These are phyloP conservation scores for Blastomyces parvus DNA, from an alignment of 2,329 filamentous ascomycete species.

Conservation along the genomic window DNA sequence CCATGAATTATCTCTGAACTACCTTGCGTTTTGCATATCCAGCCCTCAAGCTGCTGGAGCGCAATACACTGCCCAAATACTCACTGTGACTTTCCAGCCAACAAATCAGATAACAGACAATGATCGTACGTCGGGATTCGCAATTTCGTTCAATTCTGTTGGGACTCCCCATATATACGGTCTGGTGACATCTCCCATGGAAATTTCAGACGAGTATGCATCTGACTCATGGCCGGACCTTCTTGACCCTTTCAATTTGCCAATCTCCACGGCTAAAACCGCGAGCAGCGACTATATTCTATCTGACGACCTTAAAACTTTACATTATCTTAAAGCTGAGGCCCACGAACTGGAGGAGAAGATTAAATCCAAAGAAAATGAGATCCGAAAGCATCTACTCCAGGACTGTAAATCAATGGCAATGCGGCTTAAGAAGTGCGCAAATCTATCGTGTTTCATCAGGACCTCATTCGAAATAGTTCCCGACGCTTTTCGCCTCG, in stretches of 20 bases:
- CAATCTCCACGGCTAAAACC: constrained; percentile 4
- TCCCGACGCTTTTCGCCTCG: constrained; percentile 21
- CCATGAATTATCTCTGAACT: constrained; percentile 18
- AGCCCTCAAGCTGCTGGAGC: constrained; percentile 15
- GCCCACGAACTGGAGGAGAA: constrained; percentile 19
- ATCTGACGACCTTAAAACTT: constrained; percentile 20
- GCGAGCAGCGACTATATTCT: constrained; percentile 11
- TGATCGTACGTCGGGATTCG: constrained; percentile 25
- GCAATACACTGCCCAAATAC: constrained; percentile 20
- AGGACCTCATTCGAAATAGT: constrained; percentile 23
- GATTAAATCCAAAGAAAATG: constrained; percentile 22
- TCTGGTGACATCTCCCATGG: constrained; percentile 20
- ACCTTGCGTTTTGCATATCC: constrained; percentile 23
- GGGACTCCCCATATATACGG: constrained; percentile 22
- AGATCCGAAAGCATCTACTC: constrained; percentile 22
- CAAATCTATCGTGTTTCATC: constrained; percentile 23
- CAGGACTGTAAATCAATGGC: constrained; percentile 22
- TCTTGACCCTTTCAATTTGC: constrained; percentile 8
- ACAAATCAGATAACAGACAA: constrained; percentile 15
- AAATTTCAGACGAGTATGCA: constrained; percentile 16
- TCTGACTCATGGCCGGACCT: constrained; percentile 20
- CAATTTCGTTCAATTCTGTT: constrained; percentile 24
- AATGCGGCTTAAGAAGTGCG: constrained; percentile 19
- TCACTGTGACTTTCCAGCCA: constrained; percentile 23
- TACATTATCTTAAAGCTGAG: constrained; percentile 22